Percentiles rank a stretch among this genome's conserved stretches.
These are phyloP conservation scores for Cyclotella choctawhatcheeana DNA, from an alignment of 108 stramenopile genomes.

Conservation along the genomic window DNA sequence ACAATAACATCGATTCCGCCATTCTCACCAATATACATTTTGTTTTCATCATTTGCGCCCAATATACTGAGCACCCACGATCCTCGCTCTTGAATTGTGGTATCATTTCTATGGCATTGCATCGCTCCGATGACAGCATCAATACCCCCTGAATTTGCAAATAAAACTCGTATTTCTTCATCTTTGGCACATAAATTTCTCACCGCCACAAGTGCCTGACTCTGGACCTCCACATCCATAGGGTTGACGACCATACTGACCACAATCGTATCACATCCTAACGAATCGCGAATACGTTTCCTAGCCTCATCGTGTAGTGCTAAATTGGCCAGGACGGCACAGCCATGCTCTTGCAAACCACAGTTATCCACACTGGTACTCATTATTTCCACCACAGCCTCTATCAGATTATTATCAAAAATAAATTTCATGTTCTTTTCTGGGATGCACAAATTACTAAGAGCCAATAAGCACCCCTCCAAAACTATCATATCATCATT, in stretches of 20 bases:
- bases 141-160: constrained; percentile 67
- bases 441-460: constrained; percentile 69
- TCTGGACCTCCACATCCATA: constrained; percentile 55
- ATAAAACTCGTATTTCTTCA: constrained; percentile 66
- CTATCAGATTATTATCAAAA: constrained; percentile 39
- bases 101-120: constrained; percentile 67
- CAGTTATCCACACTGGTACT: constrained; percentile 53
- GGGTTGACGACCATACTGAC: constrained; percentile 81
- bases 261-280: constrained; percentile 67
- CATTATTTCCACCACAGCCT: constrained; percentile 63
- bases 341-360: constrained; percentile 67
- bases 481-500: constrained; percentile 56
- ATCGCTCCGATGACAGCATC: constrained; percentile 75
- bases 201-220: constrained; percentile 60
- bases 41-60: constrained; percentile 59
- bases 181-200: constrained; percentile 67
- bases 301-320: constrained; percentile 58
- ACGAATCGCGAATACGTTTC: constrained; percentile 50
- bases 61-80: constrained; percentile 69
- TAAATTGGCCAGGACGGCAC: constrained; percentile 60
- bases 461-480: constrained; percentile 60
- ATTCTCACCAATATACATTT: constrained; percentile 67
- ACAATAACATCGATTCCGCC: constrained; percentile 72
- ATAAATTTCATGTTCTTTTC: constrained; percentile 41
- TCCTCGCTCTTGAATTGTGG: constrained; percentile 64